Evolutionary conservation across 768 basidiomycete species (phyloP).

Genomic region (Imleria badia): DNA sequence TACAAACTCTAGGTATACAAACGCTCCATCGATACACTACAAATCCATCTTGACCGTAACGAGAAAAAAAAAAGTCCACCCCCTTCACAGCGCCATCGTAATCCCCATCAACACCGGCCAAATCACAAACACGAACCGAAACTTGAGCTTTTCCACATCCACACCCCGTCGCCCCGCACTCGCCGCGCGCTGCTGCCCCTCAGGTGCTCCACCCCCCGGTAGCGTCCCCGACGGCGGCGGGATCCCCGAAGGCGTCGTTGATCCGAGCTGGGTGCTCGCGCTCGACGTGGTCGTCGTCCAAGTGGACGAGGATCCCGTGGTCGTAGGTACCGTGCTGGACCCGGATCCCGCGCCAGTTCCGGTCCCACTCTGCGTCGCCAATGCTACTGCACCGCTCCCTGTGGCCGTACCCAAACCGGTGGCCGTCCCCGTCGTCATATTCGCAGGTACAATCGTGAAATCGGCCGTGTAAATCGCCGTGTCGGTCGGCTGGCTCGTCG

Average conservation of each 20-base stretch:
- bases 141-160: constrained; percentile 40
- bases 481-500: constrained; percentile 21
- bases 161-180: constrained; percentile 24
- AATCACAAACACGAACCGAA: constrained; percentile 49
- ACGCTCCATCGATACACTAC: neutral
- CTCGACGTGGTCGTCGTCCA: constrained; percentile 3
- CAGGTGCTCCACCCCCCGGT: neutral
- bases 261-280: neutral
- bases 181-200: constrained; percentile 10
- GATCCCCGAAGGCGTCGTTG: constrained; percentile 1
- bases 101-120: constrained; percentile 60
- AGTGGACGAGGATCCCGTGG: constrained; percentile 1
- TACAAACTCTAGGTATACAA: neutral
- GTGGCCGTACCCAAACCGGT: neutral
- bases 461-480: constrained; percentile 49
- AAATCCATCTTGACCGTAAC: neutral
- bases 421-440: constrained; percentile 6
- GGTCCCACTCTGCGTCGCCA: constrained; percentile 9
- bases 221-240: constrained; percentile 12
- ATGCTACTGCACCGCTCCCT: neutral
- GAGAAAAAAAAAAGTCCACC: neutral
- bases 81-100: constrained; percentile 49
- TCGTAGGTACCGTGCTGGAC: constrained; percentile 1
- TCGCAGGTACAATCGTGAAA: constrained; percentile 41
- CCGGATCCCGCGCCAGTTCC: neutral